Evolutionary conservation across 164 flowering plant genomes (phyloP), one percentile per base, ranked within the genome.

Genomic region (Piper longum): DNA sequence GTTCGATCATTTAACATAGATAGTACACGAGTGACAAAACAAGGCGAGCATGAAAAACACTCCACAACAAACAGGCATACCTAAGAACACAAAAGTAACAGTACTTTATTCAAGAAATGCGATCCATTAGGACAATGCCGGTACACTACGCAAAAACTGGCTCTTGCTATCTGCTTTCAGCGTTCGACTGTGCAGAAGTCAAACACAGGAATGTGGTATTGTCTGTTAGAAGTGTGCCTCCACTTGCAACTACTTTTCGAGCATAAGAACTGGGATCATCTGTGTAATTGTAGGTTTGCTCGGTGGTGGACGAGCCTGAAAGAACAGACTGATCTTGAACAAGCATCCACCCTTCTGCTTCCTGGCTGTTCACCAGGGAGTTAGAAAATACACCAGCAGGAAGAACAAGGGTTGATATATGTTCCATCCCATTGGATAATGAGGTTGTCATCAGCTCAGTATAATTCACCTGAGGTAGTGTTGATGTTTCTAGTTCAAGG

Each of bases 301-400:
- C n/a, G 14, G 85, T 85, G 26, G n/a, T 62, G 16, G 84, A 83
- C 6, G 61, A 59, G 16, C 97, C 95, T 14, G 81, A 67, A 7
- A 84, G 69, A 59, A 91, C 96, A 16, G 77, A 69, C 43, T 84
- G 85, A 73, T 76, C 95, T 69, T 74, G 72, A n/a, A 87, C 85
- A 68, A 71, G 54, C 89, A 88, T 85, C 89, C 89, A 84, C 14
- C 96, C 95, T 0, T 56, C 62, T 0, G 80, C 78, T 8, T 63
- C 70, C 77, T 91, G 96, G 9, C 16, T 73, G 70, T 88, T 85
- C 0, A 56, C 5, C 42, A 80, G 17, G 3, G 43, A 16, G 56
- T 68, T 74, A 9, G 45, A 44, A 11, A 19, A 39, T 1, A 60
- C 52, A 16, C 74, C 78, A 13, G 14, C 19, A 3, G 54, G 11